Base-by-base conservation (phyloP, 2,329 filamentous ascomycete genomes). In the Nemania diffusa region DNA sequence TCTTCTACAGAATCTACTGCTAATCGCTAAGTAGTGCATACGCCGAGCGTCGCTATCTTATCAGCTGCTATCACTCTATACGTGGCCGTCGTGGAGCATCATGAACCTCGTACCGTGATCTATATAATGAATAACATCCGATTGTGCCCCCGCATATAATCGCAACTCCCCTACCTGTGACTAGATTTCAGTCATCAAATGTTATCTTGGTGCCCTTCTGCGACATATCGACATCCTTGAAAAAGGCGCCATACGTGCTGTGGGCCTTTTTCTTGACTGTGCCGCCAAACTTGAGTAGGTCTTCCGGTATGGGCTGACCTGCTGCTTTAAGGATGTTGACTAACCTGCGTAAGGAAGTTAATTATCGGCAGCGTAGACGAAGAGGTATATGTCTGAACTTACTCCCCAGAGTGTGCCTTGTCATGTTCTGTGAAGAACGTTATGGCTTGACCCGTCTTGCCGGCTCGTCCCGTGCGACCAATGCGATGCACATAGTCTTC, bases 221-320 rank as follows among this genome's bases (percentile, higher is more conserved):
- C 78, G 87, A 92, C 79, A 90, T 90, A 74, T 93, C 92, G 8
- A 92, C 90, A 74, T 97, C 93, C 81, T 96, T 97, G 85, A 92
- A 97, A 79, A 98, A 98, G 34, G 94, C 93, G 64, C 96, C 96
- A 78, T 98, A 99, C 55, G 92, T 92, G 76, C 94, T 92, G 82
- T 99, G 96, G 56, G 90, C 88, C 93, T 98, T 98, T 89, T 97
- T 97, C 89, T 98, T 99, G 59, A 99, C 96, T 0, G 95, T 98
- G 24, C 94, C 97, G 75, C 96, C 96, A 74, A 97, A 99, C 82
- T 97, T 97, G 79, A 98, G 85, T 42, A 99, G 84, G 27, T 93
- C 92, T 50, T 97, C 93, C 2, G 96, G 96, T 0, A 99, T 93
- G 13, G 90, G 86, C 81, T 99, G 96, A 72, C 93, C 93, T 26